These are phyloP conservation scores for Iodosphaeria phyllophila DNA, from an alignment of 2,329 filamentous ascomycete species.

Conservation along the genomic window DNA sequence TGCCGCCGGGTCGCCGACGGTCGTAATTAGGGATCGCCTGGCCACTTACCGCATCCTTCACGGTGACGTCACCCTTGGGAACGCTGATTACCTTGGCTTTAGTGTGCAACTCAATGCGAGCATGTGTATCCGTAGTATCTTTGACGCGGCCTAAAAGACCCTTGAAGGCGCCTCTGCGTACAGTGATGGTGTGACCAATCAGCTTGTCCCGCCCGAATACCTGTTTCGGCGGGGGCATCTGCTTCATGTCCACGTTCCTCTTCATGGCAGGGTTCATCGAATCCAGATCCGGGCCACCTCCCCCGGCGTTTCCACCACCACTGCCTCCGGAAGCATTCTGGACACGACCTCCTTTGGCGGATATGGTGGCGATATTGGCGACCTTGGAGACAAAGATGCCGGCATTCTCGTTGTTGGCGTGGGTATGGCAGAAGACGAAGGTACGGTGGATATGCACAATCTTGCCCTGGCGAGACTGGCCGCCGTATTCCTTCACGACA, in stretches of 20 bases:
- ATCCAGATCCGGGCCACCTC: slow-evolving; percentile 56
- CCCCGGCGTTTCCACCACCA: slow-evolving; percentile 34
- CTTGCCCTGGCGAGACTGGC: slow-evolving; percentile 69
- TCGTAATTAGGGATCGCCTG: slow-evolving; percentile 54
- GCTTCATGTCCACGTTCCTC: slow-evolving; percentile 40
- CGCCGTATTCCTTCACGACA: slow-evolving; percentile 76
- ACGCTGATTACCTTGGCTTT: slow-evolving; percentile 85
- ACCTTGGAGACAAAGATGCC: slow-evolving; percentile 78
- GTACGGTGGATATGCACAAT: slow-evolving; percentile 89
- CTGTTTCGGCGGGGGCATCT: slow-evolving; percentile 48
- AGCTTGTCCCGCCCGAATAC: slow-evolving; percentile 65
- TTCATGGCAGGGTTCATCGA: slow-evolving; percentile 87
- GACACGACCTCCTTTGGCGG: slow-evolving; percentile 80
- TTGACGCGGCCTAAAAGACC: slow-evolving; percentile 89
- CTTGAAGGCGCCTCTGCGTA: slow-evolving; percentile 78
- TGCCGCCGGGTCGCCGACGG: slow-evolving; percentile 25
- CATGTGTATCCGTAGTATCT: slow-evolving; percentile 72
- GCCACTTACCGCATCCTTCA: slow-evolving; percentile 72
- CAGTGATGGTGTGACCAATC: slow-evolving; percentile 79
- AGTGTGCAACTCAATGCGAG: slow-evolving; percentile 81
- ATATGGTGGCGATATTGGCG: slow-evolving; percentile 71
- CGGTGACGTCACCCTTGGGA: slow-evolving; percentile 60
- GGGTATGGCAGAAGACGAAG: slow-evolving; percentile 79
- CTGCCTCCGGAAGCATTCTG: no score
- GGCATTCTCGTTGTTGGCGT: slow-evolving; percentile 68